phyloP scores from a whole-genome alignment of 2,329 filamentous ascomycete species.

The Penicillium aurantiogriseum region DNA sequence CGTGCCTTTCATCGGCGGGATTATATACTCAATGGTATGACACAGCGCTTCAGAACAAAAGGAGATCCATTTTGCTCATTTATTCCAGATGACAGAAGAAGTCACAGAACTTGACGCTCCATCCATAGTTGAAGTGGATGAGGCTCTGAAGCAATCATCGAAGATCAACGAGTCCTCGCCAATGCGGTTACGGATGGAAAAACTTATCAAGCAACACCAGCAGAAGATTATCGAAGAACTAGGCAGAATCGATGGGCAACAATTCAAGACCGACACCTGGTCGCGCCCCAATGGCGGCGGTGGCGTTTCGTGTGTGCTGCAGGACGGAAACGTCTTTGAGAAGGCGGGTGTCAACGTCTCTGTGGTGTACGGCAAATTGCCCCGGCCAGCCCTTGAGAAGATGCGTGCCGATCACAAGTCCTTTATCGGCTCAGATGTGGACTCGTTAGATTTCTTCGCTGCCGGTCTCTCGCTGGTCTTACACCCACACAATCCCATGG shows the following conservation, averaged over 20 bases:
- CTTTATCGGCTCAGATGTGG: slow-evolving; percentile 70
- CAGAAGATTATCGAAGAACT: slow-evolving; percentile 80
- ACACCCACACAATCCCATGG: slow-evolving; percentile 93
- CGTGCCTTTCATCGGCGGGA: slow-evolving; percentile 48
- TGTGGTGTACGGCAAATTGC: slow-evolving; percentile 88
- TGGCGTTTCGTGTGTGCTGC: slow-evolving; percentile 89
- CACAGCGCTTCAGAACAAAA: background rate
- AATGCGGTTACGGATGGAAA: slow-evolving; percentile 97
- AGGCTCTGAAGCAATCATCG: slow-evolving; percentile 73
- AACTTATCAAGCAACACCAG: slow-evolving; percentile 91
- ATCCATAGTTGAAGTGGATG: slow-evolving; percentile 81
- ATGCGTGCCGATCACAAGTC: slow-evolving; percentile 97
- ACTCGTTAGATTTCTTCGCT: slow-evolving; percentile 91
- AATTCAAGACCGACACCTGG: slow-evolving; percentile 85
- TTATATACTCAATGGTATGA: slow-evolving; percentile 54
- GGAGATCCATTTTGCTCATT: background rate
- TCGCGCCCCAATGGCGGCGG: slow-evolving; percentile 82
- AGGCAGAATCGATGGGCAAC: slow-evolving; percentile 76
- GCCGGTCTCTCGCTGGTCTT: slow-evolving; percentile 89
- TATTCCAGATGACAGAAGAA: slow-evolving; percentile 39
- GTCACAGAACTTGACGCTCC: slow-evolving; percentile 46
- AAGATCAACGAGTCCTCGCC: slow-evolving; percentile 75
- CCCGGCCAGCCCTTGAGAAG: slow-evolving; percentile 80
- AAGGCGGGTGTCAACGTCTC: slow-evolving; percentile 96
- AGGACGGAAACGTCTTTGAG: slow-evolving; percentile 95